Conservation (phyloP, 441 rosid species). For the Viola pubescens region DNA sequence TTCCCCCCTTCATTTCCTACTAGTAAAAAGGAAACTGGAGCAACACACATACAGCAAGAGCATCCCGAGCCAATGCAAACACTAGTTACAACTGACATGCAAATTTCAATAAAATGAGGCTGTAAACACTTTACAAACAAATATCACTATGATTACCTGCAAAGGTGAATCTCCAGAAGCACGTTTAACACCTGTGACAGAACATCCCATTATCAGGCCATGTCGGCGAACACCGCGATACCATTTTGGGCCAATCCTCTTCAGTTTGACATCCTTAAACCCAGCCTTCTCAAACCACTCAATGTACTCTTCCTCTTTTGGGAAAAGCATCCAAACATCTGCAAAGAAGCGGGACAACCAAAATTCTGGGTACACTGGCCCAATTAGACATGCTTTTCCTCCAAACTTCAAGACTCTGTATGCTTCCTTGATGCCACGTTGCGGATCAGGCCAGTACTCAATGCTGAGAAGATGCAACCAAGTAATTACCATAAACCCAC, state of each 20-base stretch:
- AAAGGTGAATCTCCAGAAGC: constrained; percentile 93
- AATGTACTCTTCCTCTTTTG: constrained; percentile 95
- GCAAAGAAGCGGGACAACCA: constrained; percentile 97
- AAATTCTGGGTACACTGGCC: constrained; percentile 92
- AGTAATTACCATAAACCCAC: constrained; percentile 10
- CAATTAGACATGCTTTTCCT: constrained; percentile 89
- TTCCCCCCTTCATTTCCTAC: too few species aligned
- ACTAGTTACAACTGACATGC: too few species aligned
- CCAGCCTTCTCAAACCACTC: constrained; percentile 93
- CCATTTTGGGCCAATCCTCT: constrained; percentile 98
- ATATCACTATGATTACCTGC: constrained; percentile 44
- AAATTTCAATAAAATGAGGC: neutral
- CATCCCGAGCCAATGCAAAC: too few species aligned
- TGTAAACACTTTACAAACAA: neutral
- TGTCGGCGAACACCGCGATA: constrained; percentile 94
- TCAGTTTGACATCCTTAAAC: constrained; percentile 77
- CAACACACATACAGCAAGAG: too few species aligned
- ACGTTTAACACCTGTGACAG: constrained; percentile 88
- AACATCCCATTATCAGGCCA: constrained; percentile 96
- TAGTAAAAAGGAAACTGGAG: too few species aligned
- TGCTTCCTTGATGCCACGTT: constrained; percentile 89
- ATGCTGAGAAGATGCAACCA: constrained; percentile 42
- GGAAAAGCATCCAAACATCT: constrained; percentile 97
- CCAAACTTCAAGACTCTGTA: constrained; percentile 87
- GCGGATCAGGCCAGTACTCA: constrained; percentile 99